Percentiles rank a stretch among this genome's conserved stretches.
Evolutionary conservation across 768 basidiomycete genomes (phyloP).

Genomic region (Boletellus ananiceps): DNA sequence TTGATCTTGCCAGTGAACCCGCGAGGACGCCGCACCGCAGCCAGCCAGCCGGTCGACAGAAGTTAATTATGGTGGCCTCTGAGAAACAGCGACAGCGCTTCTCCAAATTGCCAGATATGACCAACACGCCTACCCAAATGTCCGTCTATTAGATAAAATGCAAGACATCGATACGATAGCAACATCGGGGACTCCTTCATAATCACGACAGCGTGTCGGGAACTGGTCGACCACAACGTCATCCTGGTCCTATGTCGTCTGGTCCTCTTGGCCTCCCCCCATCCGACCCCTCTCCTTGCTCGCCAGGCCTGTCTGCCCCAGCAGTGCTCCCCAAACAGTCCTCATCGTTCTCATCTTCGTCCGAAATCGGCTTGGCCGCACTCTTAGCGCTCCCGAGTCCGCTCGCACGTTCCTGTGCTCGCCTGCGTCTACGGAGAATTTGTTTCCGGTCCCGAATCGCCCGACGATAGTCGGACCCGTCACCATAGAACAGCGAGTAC

Average conservation of each 20-base stretch:
- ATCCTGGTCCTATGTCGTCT: constrained; percentile 22
- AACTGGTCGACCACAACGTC: constrained; percentile 8
- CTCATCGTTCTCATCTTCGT: constrained; percentile 24
- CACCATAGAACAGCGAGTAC: constrained; percentile 88
- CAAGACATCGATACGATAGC: constrained; percentile 20
- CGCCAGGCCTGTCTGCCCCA: constrained; percentile 5
- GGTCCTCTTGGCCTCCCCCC: constrained; percentile 14
- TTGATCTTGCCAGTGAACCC: constrained; percentile 10
- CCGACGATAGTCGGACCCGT: constrained; percentile 57
- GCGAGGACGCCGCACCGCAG: constrained; percentile 31
- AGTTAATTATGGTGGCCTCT: constrained; percentile 17
- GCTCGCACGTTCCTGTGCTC: constrained; percentile 63
- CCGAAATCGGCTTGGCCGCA: constrained; percentile 14
- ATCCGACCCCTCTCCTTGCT: constrained; percentile 19
- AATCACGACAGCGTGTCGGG: constrained; percentile 5
- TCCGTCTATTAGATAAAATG: constrained; percentile 35
- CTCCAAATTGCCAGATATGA: constrained; percentile 24
- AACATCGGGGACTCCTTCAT: constrained; percentile 24
- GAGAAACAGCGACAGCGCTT: constrained; percentile 14
- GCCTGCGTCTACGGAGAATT: constrained; percentile 63
- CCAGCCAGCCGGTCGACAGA: constrained; percentile 26
- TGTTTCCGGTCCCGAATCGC: constrained; percentile 73
- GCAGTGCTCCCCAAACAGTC: constrained; percentile 7
- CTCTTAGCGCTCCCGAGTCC: constrained; percentile 25
- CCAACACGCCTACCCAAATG: constrained; percentile 30